Conservation (phyloP, 345 rosid genomes). For the Atalantia buxifolia region DNA sequence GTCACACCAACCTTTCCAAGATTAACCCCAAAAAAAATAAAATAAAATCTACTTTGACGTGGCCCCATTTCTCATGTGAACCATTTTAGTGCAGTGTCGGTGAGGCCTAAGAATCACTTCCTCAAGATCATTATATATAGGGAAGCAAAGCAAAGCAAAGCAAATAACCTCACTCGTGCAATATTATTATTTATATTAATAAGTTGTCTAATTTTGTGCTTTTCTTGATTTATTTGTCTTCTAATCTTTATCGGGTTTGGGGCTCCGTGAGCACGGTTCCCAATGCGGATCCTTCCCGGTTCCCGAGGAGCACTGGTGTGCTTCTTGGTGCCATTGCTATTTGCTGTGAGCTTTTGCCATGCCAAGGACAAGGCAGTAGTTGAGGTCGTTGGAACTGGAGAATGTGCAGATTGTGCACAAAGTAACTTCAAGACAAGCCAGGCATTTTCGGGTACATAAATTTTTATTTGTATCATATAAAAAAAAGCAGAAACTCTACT, state of each 20-base stretch:
- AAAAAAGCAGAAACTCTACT: too few relatives aligned
- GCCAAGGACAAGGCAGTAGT: slow-evolving; percentile 32
- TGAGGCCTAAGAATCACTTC: not conserved
- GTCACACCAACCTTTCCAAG: slow-evolving; percentile 19
- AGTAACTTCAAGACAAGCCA: slow-evolving; percentile 36
- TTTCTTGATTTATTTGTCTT: not conserved
- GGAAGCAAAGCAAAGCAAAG: not conserved
- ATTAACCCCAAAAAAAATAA: not conserved
- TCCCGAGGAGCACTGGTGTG: slow-evolving; percentile 41
- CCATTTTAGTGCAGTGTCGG: slow-evolving; percentile 8
- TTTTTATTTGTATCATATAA: not conserved
- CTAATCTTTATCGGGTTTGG: not conserved
- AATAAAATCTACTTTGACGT: not conserved
- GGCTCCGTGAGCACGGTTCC: slow-evolving; percentile 17
- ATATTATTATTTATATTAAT: not conserved
- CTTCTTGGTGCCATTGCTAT: slow-evolving; percentile 34
- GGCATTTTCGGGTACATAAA: slow-evolving; percentile 54
- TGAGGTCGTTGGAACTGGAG: slow-evolving; percentile 64
- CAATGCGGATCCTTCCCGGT: slow-evolving; percentile 48
- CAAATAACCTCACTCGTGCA: not conserved
- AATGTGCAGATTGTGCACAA: slow-evolving; percentile 56
- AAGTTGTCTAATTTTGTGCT: not conserved
- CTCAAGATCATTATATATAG: not conserved
- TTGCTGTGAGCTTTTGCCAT: slow-evolving; percentile 33
- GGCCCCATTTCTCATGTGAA: slow-evolving; percentile 40